Base-by-base conservation (phyloP, 2,329 filamentous ascomycete species). In the Aspergillus novoparasiticus region DNA sequence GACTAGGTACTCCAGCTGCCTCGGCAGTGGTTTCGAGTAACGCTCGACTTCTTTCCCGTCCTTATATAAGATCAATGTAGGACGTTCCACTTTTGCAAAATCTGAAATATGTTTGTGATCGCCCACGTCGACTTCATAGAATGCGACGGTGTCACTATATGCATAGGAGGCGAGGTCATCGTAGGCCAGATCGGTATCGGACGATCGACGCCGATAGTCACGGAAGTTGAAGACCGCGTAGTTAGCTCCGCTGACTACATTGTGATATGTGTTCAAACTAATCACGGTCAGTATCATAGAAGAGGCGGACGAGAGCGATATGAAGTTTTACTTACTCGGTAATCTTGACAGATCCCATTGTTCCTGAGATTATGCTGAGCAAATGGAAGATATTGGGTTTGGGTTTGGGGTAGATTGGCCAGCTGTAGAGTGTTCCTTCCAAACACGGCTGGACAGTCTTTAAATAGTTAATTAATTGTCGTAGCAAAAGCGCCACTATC, bases 191-290 rank as follows among this genome's bases (percentile, higher is more conserved):
- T 55, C 51, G 14, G 23, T 55, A 16, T 55, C 51, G 3, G 51
- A 55, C 11, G 9, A 12, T 1, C 51, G 51, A 39, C 51, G 6
- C 9, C 23, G 30, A 4, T 2, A 55, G 26, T 55, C 51, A 16
- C 51, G 51, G 51, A 55, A 55, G 4, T 55, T 55, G 34, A 55
- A 55, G 6, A 55, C 51, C 5, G 51, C 51, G 23, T 55, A 55
- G n/a, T 39, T 55, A 12, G 32, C 23, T 8, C 51, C 51, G 30
- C 51, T 34, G 6, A 55, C 51, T 14, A 55, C 51, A 8, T 55
- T 5, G 32, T 39, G n/a, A 11, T 55, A 55, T 11, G 32, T 55
- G 11, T 55, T 6, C 12, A 55, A 36, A 6, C 51, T 55, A 19
- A 14, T 4, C 3, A 1, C 5, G 3, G 34, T 55, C 32, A 34